These are phyloP conservation scores for Myxozyma mucilagina DNA, from an alignment of 805 yeast genomes.

Conservation along the genomic window DNA sequence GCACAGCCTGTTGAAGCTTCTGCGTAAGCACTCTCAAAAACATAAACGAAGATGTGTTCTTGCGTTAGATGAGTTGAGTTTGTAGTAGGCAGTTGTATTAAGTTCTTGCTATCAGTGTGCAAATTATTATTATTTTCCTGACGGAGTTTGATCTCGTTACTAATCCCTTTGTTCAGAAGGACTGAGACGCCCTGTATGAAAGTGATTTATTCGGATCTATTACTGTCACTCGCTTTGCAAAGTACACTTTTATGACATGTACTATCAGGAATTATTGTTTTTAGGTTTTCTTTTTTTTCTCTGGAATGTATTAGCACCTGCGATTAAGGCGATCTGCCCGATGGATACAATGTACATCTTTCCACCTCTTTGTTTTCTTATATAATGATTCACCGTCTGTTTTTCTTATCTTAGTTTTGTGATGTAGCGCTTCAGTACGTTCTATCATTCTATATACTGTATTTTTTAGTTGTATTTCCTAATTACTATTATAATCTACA, in stretches of 20 bases:
- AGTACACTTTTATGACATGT: no score
- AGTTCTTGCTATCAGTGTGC: neutral
- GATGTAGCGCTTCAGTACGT: neutral
- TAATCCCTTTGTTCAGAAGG: neutral
- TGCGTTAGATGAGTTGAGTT: neutral
- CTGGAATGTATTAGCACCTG: no score
- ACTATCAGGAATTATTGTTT: no score
- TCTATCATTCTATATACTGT: neutral
- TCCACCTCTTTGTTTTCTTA: neutral
- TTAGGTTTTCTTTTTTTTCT: no score
- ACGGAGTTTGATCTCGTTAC: neutral
- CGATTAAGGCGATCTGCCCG: no score
- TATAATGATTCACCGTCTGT: neutral
- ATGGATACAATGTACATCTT: no score
- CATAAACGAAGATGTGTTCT: neutral
- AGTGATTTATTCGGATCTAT: neutral
- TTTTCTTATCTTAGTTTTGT: neutral
- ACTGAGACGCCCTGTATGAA: neutral
- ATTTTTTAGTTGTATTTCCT: neutral
- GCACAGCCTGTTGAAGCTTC: constrained; percentile 11
- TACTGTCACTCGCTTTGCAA: neutral
- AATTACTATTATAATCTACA: no score
- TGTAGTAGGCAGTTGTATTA: neutral
- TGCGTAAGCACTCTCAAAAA: neutral
- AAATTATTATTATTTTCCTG: neutral